phyloP scores from a whole-genome alignment of 805 yeast species.

The Priceomyces castillae region DNA sequence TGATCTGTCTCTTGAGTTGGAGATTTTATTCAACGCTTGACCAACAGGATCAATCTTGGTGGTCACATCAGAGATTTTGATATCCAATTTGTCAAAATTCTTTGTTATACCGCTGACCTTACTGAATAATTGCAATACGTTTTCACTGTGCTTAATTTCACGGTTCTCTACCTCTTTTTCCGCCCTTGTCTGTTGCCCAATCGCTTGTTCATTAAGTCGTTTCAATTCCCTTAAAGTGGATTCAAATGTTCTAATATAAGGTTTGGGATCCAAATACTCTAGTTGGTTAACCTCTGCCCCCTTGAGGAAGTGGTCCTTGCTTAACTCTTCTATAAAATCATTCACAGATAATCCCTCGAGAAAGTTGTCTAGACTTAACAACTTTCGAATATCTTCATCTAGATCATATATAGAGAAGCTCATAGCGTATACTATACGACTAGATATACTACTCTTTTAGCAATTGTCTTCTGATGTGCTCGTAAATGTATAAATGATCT shows the following conservation, averaged over 20 bases:
- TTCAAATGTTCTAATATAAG: conserved; percentile 91
- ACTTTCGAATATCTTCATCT: conserved; percentile 58
- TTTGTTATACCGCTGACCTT: conserved; percentile 45
- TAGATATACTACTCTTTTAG: neutral
- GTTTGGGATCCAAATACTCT: conserved; percentile 80
- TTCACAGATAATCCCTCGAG: conserved; percentile 68
- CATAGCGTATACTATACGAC: conserved; percentile 20
- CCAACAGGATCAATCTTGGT: conserved; percentile 67
- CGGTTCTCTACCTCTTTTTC: conserved; percentile 56
- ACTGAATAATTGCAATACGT: conserved; percentile 54
- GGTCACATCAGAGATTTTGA: conserved; percentile 54
- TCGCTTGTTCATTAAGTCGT: conserved; percentile 56
- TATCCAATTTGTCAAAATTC: conserved; percentile 51
- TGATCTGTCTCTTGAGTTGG: conserved; percentile 72
- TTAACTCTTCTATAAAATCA: conserved; percentile 76
- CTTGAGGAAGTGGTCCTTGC: conserved; percentile 59
- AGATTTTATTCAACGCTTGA: conserved; percentile 61
- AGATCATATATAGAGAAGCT: conserved; percentile 54
- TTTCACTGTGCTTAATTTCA: conserved; percentile 66
- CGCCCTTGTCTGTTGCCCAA: conserved; percentile 46
- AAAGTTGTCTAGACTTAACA: conserved; percentile 60
- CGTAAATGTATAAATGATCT: no score
- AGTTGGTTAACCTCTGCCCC: conserved; percentile 50
- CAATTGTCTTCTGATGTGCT: no score
- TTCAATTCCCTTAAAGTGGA: conserved; percentile 73